Conservation (phyloP, 352 stramenopile species). For the Phytophthora citricola region DNA sequence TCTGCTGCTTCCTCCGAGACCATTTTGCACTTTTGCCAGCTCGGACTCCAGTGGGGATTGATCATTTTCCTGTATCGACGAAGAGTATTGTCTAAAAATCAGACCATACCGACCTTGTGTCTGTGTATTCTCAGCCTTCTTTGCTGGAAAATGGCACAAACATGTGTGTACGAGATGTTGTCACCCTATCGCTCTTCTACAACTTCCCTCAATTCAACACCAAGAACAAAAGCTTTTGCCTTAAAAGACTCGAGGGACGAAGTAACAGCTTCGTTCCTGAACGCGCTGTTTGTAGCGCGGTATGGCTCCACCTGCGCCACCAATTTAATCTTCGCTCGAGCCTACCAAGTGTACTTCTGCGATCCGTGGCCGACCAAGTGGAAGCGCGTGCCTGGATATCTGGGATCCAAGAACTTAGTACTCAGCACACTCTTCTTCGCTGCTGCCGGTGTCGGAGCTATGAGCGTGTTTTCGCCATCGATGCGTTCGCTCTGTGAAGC, state of each 20-base stretch:
- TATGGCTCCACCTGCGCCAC: constrained; percentile 33
- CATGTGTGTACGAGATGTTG: constrained; percentile 45
- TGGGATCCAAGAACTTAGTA: constrained; percentile 71
- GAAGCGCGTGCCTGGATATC: constrained; percentile 57
- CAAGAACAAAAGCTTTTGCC: constrained; percentile 6
- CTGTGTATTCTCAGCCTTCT: constrained; percentile 54
- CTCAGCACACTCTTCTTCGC: constrained; percentile 65
- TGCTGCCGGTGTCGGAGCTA: constrained; percentile 40
- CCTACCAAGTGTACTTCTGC: constrained; percentile 63
- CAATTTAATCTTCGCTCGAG: constrained; percentile 48
- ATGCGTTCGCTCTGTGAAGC: constrained; percentile 59
- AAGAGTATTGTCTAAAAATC: constrained; percentile 38
- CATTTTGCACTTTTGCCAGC: constrained; percentile 45
- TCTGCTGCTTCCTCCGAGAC: constrained; percentile 36
- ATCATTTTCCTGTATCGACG: constrained; percentile 52
- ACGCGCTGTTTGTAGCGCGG: constrained; percentile 55
- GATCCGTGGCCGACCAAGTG: constrained; percentile 51
- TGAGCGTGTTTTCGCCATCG: constrained; percentile 40
- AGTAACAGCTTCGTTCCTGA: constrained; percentile 47
- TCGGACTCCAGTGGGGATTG: constrained; percentile 55
- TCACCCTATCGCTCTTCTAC: constrained; percentile 6
- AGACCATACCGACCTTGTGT: constrained; percentile 46
- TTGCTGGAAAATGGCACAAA: constrained; percentile 59
- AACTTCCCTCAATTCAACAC: not conserved
- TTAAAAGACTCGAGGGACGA: constrained; percentile 18